Percentiles rank a stretch among this genome's conserved stretches.
Conservation (phyloP, 441 rosid genomes). For the Dalechampia spathulata region DNA sequence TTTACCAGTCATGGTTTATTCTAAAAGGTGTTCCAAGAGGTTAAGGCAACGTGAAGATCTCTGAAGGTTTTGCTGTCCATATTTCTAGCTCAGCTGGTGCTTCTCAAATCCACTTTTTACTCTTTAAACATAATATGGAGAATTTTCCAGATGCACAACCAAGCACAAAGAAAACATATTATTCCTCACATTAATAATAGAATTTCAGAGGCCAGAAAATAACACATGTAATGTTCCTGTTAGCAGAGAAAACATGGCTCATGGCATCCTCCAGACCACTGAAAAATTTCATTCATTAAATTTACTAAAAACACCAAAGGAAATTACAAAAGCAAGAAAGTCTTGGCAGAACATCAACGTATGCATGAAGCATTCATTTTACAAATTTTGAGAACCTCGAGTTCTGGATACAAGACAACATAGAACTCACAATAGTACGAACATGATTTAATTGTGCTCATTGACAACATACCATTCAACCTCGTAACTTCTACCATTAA, state of each 20-base stretch:
- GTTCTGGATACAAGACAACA: not conserved
- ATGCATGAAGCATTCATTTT: not conserved
- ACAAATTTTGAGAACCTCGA: not conserved
- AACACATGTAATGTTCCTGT: not conserved
- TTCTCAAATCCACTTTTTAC: not conserved
- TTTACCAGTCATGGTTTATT: not conserved
- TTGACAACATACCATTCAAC: not conserved
- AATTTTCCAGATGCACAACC: not conserved
- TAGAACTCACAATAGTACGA: not conserved
- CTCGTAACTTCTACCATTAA: not conserved
- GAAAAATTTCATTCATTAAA: not conserved
- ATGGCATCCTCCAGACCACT: too few relatives aligned
- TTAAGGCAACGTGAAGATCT: not conserved
- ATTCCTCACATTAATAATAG: not conserved
- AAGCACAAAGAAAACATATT: not conserved
- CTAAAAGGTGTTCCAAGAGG: not conserved
- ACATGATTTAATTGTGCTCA: not conserved
- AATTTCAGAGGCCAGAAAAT: not conserved
- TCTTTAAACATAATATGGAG: not conserved
- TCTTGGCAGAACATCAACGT: not conserved
- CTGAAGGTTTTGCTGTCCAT: not conserved
- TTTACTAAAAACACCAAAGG: not conserved
- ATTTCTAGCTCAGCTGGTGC: not conserved
- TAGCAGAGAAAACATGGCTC: too few relatives aligned
- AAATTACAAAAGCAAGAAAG: not conserved